Evolutionary conservation across 2,329 filamentous ascomycete genomes (phyloP), one percentile per base, ranked within the genome.

Genomic region (Xenoacremonium recifei): DNA sequence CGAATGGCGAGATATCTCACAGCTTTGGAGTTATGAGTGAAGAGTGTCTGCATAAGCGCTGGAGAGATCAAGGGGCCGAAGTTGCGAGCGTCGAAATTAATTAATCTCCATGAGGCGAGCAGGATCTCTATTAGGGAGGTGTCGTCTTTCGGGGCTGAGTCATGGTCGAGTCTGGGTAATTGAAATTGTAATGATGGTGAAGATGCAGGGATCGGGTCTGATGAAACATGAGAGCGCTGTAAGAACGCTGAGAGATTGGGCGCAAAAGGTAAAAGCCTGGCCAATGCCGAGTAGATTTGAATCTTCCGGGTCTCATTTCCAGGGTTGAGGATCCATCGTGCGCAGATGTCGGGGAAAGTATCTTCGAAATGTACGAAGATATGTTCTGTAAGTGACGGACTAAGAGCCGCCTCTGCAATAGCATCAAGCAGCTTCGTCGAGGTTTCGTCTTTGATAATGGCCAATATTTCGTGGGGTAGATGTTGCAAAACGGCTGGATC

Each of bases 1-100:
- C 89, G 81, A 42, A 95, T 77, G 12, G 90, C 85, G 47, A 97
- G 73, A 64, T 91, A 96, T 65, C 87, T 81, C 37, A 95, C 78
- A 13, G 78, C 69, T 44, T 67, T 70, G 51, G 76, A 73, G 35
- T 66, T 58, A 60, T 85, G 78, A 38, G 72, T 69, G 53, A 96
- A 85, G 11, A 95, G 70, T 21, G 67, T 66, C 65, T 90, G 83
- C 32, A 96, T 73, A 49, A 79, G 77, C 35, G 80, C 75, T 1
- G 85, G 82, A 25, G 80, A 79, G 23, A 90, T 75, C 54, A 82
- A 71, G 44, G 68, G 70, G 9, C 78, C 77, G 59, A 91, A 96
- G 4, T 76, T 77, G 32, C 77, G 72, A 51, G 79, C 75, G 60
- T 96, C 84, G 59, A 87, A 87, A 57, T 81, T 87, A 47, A 96